These are phyloP conservation scores for Hysterium pulicare DNA, from an alignment of 2,329 filamentous ascomycete genomes.

Conservation along the genomic window DNA sequence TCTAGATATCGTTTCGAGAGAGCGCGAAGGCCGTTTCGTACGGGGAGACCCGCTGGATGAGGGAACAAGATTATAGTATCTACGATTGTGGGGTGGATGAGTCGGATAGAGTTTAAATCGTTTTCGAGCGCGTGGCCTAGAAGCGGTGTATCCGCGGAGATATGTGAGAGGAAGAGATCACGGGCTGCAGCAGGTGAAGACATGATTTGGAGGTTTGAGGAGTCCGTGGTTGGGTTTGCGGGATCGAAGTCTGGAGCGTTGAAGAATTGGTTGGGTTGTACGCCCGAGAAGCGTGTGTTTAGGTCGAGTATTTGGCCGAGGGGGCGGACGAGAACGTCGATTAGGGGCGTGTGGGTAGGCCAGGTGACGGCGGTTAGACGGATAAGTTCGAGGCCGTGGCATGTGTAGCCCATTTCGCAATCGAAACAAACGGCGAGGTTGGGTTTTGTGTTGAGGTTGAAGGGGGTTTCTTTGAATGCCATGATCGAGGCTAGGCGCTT, in stretches of 20 bases:
- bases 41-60: conserved; percentile 71
- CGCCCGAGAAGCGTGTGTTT: conserved; percentile 88
- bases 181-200: conserved; percentile 72
- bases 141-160: conserved; percentile 74
- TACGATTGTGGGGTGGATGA: conserved; percentile 80
- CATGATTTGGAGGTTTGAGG: conserved; percentile 63
- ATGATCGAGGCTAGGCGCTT: conserved; percentile 74
- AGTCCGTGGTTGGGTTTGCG: conserved; percentile 18
- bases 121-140: conserved; percentile 96
- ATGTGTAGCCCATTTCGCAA: conserved; percentile 97
- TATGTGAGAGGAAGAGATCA: conserved; percentile 68
- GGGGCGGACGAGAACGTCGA: conserved; percentile 84
- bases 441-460: conserved; percentile 48
- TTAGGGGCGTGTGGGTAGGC: conserved; percentile 69
- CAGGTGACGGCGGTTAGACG: conserved; percentile 85
- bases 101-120: conserved; percentile 79
- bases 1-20: conserved; percentile 69
- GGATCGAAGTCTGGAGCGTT: conserved; percentile 51
- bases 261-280: conserved; percentile 72
- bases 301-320: conserved; percentile 82
- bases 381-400: conserved; percentile 81
- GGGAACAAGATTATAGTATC: conserved; percentile 86
- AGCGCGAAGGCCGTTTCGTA: conserved; percentile 71
- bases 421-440: conserved; percentile 76
- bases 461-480: conserved; percentile 76